Evolutionary conservation across 805 yeast genomes (phyloP), one percentile per base, ranked within the genome.

Genomic region (Hanseniaspora clermontiae): DNA sequence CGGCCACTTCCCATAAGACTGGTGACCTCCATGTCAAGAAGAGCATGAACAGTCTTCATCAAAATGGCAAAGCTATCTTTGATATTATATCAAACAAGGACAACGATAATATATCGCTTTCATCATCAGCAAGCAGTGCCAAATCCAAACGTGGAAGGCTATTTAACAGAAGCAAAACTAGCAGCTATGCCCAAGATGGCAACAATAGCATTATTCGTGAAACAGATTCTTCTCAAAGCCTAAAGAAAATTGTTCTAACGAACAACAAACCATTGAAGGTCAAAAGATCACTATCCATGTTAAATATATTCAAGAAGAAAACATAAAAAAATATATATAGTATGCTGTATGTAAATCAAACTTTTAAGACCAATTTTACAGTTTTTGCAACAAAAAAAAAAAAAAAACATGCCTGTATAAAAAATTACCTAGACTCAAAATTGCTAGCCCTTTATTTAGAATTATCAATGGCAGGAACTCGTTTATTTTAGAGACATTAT

Each of bases 201-300:
- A 29, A 15, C 14, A 7, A 46, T 19, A 46, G 49, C 24, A 32
- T 46, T 17, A 12, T 15, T 7, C 34, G 49, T 34, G 36, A 29
- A 19, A 8, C 29, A 6, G 12, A 11, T 19, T 17, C 29, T 14
- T 6, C 15, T 10, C 11, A 15, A 19, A 31, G 12, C 5, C 29
- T 43, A 59, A 62, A 56, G 46, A 56, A 45, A 31, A 38, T 51
- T 4, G 32, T 49, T 11, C 34, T 43, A n/a, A 37, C 27, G 14
- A 56, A 20, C 38, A 43, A 40, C 5, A 56, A 46, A 17, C 48
- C 46, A 17, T 2, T 42, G 12, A 51, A 48, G 42, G 43, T 43
- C 11, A 56, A 50, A 36, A 50, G 46, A 51, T 56, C 50, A 1
- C 32, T 37, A 40, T 51, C 57, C 12, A 38, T 53, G 17, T n/a